These are phyloP conservation scores for Xylaria sp. DNA, from an alignment of 2,329 filamentous ascomycete species.

Conservation along the genomic window DNA sequence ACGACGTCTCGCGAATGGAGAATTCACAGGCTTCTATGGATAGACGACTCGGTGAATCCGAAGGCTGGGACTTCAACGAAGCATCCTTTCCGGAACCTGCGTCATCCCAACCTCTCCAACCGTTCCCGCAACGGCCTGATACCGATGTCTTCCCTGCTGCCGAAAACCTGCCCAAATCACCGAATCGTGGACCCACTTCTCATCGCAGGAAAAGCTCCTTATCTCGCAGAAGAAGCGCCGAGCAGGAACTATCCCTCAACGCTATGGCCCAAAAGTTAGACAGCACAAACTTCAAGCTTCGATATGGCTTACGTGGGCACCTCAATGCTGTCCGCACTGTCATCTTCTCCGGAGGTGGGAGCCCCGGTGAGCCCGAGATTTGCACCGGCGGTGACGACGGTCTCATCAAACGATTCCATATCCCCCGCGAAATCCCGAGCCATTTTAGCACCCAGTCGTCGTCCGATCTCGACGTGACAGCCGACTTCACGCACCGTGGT, in stretches of 20 bases:
- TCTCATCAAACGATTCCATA: conserved; percentile 95
- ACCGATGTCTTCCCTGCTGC: conserved; percentile 88
- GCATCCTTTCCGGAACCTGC: conserved; percentile 70
- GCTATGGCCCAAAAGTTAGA: conserved; percentile 70
- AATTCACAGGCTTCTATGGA: conserved; percentile 58
- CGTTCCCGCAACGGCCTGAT: conserved; percentile 75
- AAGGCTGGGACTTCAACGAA: conserved; percentile 96
- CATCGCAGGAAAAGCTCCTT: conserved; percentile 86
- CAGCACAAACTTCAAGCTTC: conserved; percentile 85
- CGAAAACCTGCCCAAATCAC: conserved; percentile 83
- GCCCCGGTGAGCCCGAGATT: conserved; percentile 94
- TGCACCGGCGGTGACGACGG: conserved; percentile 97
- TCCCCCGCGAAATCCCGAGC: conserved; percentile 78
- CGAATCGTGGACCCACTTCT: conserved; percentile 73
- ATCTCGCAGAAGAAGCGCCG: conserved; percentile 75
- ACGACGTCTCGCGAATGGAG: conserved; percentile 55
- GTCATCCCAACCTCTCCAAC: conserved; percentile 57
- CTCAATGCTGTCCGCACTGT: conserved; percentile 93
- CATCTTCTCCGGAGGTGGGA: conserved; percentile 96
- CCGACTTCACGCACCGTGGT: conserved; percentile 94
- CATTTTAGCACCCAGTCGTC: conserved; percentile 66
- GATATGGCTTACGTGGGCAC: conserved; percentile 91
- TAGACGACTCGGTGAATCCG: conserved; percentile 65
- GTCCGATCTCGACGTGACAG: conserved; percentile 88
- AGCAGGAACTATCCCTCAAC: conserved; percentile 69